These are phyloP conservation scores for Coemansia umbellata DNA, from an alignment of 192 early-diverging fungal genomes.

Conservation along the genomic window DNA sequence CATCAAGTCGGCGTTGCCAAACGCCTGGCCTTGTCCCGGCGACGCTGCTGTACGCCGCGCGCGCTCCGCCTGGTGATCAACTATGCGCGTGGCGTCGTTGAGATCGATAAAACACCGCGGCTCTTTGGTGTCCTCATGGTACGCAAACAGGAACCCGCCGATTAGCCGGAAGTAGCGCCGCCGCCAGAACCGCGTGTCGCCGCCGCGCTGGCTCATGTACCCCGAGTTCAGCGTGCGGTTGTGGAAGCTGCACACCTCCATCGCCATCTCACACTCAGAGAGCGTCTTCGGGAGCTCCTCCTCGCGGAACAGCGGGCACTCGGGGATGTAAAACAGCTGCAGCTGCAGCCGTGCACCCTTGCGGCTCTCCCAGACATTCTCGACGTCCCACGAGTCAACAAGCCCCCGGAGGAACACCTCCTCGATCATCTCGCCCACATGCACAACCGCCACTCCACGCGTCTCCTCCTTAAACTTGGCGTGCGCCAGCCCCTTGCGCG, in stretches of 20 bases:
- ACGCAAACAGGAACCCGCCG: conserved; percentile 52
- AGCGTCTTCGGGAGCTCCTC: conserved; percentile 50
- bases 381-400: conserved; percentile 51
- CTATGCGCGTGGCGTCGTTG: conserved; percentile 42
- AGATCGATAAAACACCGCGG: conserved; percentile 51
- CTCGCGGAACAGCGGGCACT: conserved; percentile 48
- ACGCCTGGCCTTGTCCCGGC: not conserved
- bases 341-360: conserved; percentile 44
- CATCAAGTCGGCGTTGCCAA: conserved; percentile 21
- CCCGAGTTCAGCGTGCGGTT: conserved; percentile 51
- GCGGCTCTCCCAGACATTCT: conserved; percentile 51
- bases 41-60: not conserved
- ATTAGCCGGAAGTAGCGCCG: conserved; percentile 52
- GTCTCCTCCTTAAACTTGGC: conserved; percentile 51
- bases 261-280: conserved; percentile 49
- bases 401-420: conserved; percentile 49
- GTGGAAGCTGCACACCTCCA: conserved; percentile 53
- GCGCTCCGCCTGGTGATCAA: conserved; percentile 28
- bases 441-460: conserved; percentile 48
- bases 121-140: conserved; percentile 50
- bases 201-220: conserved; percentile 53
- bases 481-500: conserved; percentile 39
- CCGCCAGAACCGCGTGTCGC: conserved; percentile 55
- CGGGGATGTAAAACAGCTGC: conserved; percentile 54
- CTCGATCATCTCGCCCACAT: conserved; percentile 47